Evolutionary conservation across 75 land plant genomes (phyloP).

Genomic region (Larix kaempferi): DNA sequence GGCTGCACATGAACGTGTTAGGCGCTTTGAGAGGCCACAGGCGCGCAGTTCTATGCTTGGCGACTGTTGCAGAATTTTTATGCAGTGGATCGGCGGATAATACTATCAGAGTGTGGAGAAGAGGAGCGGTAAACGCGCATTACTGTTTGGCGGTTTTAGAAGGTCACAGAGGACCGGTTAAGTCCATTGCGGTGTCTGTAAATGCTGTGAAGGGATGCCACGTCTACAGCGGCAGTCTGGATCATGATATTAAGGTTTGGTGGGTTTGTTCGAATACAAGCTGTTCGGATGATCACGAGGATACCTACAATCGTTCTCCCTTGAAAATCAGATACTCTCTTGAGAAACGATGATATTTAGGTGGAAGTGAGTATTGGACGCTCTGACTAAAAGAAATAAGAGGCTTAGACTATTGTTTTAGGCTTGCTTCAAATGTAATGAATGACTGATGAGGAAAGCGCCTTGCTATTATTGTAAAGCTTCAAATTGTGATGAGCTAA

Average conservation of each 20-base stretch:
- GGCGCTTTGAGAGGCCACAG: constrained; percentile 11
- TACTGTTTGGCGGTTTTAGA: constrained; percentile 48
- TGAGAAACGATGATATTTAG: no score
- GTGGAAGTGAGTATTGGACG: no score
- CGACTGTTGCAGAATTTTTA: not conserved
- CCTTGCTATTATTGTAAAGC: no score
- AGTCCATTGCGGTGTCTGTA: constrained; percentile 20
- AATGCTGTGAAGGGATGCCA: constrained; percentile 6
- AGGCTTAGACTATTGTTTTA: no score
- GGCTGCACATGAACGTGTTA: no score
- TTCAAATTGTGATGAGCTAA: no score
- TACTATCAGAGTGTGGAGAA: constrained; percentile 32
- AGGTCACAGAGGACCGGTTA: constrained; percentile 62
- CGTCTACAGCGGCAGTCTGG: constrained; percentile 62
- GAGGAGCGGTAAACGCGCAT: constrained; percentile 21
- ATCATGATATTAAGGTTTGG: constrained; percentile 57
- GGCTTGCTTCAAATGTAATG: no score
- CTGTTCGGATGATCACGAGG: no score
- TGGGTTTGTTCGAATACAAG: constrained; percentile 2
- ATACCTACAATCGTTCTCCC: no score
- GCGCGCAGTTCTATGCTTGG: constrained; percentile 13
- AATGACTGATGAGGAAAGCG: no score
- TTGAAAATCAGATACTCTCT: no score
- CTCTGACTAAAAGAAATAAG: no score
- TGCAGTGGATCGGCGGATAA: constrained; percentile 21